Conservation (phyloP, 257 asterid species). For the Nicotiana otophora region DNA sequence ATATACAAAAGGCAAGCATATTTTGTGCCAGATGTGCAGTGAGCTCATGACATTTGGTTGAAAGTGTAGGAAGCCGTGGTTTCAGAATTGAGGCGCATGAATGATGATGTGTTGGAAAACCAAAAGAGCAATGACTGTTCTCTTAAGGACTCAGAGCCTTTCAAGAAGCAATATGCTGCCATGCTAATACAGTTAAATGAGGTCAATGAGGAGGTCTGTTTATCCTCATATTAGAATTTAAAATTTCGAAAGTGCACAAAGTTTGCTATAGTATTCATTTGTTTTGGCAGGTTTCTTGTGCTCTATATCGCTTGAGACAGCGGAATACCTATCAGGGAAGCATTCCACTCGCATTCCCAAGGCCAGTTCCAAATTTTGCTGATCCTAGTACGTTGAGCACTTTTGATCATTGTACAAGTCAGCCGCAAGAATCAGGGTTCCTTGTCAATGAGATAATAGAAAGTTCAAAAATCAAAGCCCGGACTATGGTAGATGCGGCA, state of each 20-base stretch:
- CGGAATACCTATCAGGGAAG: constrained; percentile 71
- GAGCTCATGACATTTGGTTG: constrained; percentile 29
- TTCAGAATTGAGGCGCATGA: constrained; percentile 70
- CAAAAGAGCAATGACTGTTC: constrained; percentile 40
- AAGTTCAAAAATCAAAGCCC: constrained; percentile 73
- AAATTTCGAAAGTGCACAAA: not conserved
- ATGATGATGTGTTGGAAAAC: constrained; percentile 61
- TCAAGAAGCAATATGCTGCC: constrained; percentile 79
- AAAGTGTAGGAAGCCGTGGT: constrained; percentile 70
- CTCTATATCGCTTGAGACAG: constrained; percentile 61
- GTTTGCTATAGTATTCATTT: not conserved
- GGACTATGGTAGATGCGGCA: constrained; percentile 77
- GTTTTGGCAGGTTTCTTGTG: constrained; percentile 56
- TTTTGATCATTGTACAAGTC: constrained; percentile 38
- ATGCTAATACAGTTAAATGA: constrained; percentile 67
- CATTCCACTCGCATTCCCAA: constrained; percentile 36
- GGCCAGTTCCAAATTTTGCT: constrained; percentile 30
- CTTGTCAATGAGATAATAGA: constrained; percentile 70
- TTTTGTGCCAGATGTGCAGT: not conserved
- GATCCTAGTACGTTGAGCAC: constrained; percentile 36
- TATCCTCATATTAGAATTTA: constrained; percentile 11
- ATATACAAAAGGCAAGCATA: not conserved
- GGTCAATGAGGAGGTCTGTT: constrained; percentile 65
- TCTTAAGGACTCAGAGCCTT: constrained; percentile 67
- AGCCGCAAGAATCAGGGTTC: constrained; percentile 50